Conservation (phyloP, 306 rosid genomes). For the Castanospermum australe region DNA sequence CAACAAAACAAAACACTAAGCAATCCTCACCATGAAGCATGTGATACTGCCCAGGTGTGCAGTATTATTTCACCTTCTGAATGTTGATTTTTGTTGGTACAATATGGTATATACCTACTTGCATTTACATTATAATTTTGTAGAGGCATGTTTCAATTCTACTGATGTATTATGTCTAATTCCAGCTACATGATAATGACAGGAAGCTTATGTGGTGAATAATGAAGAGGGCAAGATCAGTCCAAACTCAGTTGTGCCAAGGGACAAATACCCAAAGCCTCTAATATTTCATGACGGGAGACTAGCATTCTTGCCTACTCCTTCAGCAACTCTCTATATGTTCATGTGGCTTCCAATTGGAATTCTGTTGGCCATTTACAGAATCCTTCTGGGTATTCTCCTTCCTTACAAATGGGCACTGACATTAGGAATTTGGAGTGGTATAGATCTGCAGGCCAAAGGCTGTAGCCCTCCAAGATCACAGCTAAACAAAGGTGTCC, state of each 20-base stretch:
- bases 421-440: slow-evolving; percentile 43
- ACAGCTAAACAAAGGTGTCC: slow-evolving; percentile 45
- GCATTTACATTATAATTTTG: not conserved
- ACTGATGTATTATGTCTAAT: not conserved
- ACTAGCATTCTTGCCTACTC: slow-evolving; percentile 86
- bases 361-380: slow-evolving; percentile 52
- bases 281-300: slow-evolving; percentile 91
- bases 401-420: slow-evolving; percentile 57
- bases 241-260: slow-evolving; percentile 36
- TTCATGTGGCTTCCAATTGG: slow-evolving; percentile 86
- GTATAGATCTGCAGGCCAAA: slow-evolving; percentile 39
- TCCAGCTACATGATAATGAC: slow-evolving; percentile 25
- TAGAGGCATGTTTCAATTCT: not conserved
- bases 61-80: not conserved
- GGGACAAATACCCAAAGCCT: slow-evolving; percentile 75
- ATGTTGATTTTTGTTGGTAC: not conserved
- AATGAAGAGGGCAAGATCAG: slow-evolving; percentile 43
- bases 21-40: not conserved
- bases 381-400: slow-evolving; percentile 59
- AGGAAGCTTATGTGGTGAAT: slow-evolving; percentile 77
- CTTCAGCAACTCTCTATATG: slow-evolving; percentile 65
- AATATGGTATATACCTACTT: not conserved
- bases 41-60: not conserved
- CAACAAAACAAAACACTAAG: not conserved
- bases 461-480: slow-evolving; percentile 25